A percentile compares a stretch with the other conserved stretches of the same genome.
Conservation (phyloP, 495 filamentous ascomycete genomes). For the Letharia columbiana region DNA sequence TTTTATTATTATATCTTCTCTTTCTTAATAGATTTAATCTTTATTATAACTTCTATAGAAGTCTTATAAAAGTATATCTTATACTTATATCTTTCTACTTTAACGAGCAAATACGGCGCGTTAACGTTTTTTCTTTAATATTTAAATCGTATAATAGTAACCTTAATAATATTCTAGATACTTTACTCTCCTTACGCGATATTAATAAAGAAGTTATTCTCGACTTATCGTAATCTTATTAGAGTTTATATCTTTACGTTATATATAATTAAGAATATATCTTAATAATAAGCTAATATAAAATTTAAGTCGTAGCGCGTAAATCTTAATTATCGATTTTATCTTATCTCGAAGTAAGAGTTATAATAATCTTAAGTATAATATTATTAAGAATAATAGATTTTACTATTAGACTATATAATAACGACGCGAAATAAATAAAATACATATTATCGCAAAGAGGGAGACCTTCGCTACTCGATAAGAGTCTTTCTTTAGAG, state of each 20-base stretch:
- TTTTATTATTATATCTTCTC: background rate
- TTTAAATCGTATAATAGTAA: background rate
- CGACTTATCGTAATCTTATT: background rate
- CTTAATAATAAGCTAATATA: background rate
- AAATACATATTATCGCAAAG: background rate
- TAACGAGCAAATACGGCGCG: background rate
- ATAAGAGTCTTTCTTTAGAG: background rate
- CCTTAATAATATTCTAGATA: constrained; percentile 1
- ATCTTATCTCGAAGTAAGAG: background rate
- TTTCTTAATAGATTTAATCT: background rate
- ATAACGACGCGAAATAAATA: background rate
- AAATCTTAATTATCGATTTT: background rate
- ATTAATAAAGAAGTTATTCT: background rate
- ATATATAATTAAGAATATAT: background rate
- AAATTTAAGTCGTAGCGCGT: background rate
- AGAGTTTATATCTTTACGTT: background rate
- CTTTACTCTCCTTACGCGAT: background rate
- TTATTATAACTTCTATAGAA: background rate
- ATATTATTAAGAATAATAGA: background rate
- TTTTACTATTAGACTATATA: background rate
- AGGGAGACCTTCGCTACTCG: background rate
- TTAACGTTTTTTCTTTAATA: background rate
- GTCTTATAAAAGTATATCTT: background rate
- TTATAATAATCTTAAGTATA: background rate
- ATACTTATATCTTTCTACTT: background rate